Evolutionary conservation across 306 rosid genomes (phyloP), one percentile per base, ranked within the genome.

Genomic region (Prunus persica): DNA sequence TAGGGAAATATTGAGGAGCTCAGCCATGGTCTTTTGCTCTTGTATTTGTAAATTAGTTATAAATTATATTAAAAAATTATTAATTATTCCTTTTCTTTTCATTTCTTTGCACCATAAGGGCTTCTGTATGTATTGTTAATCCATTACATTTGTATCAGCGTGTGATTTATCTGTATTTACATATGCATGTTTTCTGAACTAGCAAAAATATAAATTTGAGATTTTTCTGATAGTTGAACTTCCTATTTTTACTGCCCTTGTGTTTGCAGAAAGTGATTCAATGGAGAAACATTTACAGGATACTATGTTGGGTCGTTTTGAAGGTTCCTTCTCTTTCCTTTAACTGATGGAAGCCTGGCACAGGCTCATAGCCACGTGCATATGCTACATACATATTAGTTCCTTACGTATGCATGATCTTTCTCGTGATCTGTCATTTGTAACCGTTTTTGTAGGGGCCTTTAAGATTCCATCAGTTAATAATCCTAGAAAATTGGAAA

Each of bases 281-380:
- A 91, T 89, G 98, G 93, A 89, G 70, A 84, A 87, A 71, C 81
- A 69, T 80, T 75, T 69, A 4, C 74, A 82, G 79, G 84, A 84
- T 79, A 79, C 86, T 60, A 43, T 67, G 54, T 71, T 89, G 16
- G 85, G 83, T 62, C 81, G 27, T 51, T 71, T 76, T 80, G 78
- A 80, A 88, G 93, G 93, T 89, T 57, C 76, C 11, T 68, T 73
- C 71, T 74, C 78, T 52, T 74, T 76, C 55, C 56, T 68, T 84
- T 80, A 45, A 32, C 49, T 64, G 65, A 77, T 63, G 52, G 75
- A 57, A 58, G 66, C 72, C 43, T 58, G n/a, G 38, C 16, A 14
- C 28, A 55, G 75, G 65, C 55, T 3, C 76, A 72, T 49, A 57
- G 55, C 76, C 55, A 22, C 6, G 7, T 24, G 8, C 65, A 43